Conservation (phyloP, 805 yeast genomes). For the Metschnikowia koreensis region DNA sequence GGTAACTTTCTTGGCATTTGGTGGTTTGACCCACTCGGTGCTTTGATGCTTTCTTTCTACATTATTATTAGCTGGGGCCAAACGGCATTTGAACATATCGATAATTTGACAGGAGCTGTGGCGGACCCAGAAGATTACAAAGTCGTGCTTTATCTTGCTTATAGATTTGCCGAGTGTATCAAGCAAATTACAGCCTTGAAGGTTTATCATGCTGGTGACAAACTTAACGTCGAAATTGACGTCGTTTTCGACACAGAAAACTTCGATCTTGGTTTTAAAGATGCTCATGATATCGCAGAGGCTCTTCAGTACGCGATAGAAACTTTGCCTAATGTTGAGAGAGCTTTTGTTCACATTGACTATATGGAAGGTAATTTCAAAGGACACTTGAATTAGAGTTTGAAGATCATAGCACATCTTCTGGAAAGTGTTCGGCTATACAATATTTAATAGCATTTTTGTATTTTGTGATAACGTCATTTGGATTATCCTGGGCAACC, state of each 20-base stretch:
- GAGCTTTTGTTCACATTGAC: conserved; percentile 81
- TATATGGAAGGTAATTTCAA: conserved; percentile 47
- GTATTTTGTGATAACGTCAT: conserved; percentile 33
- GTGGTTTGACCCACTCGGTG: conserved; percentile 80
- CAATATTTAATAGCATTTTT: conserved; percentile 21
- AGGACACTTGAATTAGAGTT: conserved; percentile 34
- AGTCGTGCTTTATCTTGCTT: conserved; percentile 63
- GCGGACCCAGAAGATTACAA: conserved; percentile 63
- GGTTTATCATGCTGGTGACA: conserved; percentile 78
- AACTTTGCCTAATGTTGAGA: conserved; percentile 70
- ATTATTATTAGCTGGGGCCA: conserved; percentile 62
- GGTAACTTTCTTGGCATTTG: conserved; percentile 54
- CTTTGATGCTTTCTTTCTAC: conserved; percentile 58
- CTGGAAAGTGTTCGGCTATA: conserved; percentile 10
- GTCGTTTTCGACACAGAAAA: conserved; percentile 50
- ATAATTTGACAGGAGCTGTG: conserved; percentile 71
- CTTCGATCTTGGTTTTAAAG: conserved; percentile 51
- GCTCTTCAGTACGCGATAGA: conserved; percentile 79
- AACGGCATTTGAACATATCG: conserved; percentile 69
- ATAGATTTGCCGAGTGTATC: conserved; percentile 67
- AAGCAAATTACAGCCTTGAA: conserved; percentile 61
- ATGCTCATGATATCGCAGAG: conserved; percentile 78
- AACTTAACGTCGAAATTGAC: conserved; percentile 74
- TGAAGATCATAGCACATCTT: not conserved
- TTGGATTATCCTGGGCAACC: conserved; percentile 26